A percentile compares a stretch with the other conserved stretches of the same genome.
Conservation (phyloP, 306 rosid genomes). For the Argentina anserina region DNA sequence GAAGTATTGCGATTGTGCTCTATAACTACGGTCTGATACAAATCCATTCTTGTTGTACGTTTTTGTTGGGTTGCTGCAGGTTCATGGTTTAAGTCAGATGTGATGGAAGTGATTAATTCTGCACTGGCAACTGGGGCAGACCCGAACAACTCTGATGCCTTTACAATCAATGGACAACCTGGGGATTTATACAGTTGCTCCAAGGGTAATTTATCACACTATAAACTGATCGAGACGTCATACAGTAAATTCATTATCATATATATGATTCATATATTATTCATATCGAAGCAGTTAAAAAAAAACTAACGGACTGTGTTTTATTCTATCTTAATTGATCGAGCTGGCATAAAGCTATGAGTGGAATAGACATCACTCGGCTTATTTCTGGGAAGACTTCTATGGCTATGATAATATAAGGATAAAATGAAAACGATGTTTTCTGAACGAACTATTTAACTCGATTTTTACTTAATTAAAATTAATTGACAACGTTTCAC, state of each 20-base stretch:
- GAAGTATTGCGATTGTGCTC: neutral
- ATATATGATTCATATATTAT: neutral
- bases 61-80: neutral
- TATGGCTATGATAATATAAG: neutral
- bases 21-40: neutral
- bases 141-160: conserved; percentile 29
- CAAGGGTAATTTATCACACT: neutral
- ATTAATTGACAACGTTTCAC: neutral
- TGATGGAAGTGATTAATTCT: conserved; percentile 15
- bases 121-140: conserved; percentile 23
- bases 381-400: neutral
- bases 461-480: neutral
- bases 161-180: conserved; percentile 32
- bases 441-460: neutral
- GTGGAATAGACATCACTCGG: neutral
- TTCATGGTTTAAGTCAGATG: conserved; percentile 27
- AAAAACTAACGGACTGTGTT: neutral
- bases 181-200: conserved; percentile 22
- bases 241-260: neutral
- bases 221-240: neutral
- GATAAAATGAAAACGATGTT: neutral
- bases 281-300: neutral
- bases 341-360: neutral
- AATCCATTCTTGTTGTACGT: too few relatives aligned
- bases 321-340: neutral